A percentile compares a stretch with the other conserved stretches of the same genome.
These are phyloP conservation scores for Ammopiptanthus mongolicus DNA, from an alignment of 306 rosid species.

Conservation along the genomic window DNA sequence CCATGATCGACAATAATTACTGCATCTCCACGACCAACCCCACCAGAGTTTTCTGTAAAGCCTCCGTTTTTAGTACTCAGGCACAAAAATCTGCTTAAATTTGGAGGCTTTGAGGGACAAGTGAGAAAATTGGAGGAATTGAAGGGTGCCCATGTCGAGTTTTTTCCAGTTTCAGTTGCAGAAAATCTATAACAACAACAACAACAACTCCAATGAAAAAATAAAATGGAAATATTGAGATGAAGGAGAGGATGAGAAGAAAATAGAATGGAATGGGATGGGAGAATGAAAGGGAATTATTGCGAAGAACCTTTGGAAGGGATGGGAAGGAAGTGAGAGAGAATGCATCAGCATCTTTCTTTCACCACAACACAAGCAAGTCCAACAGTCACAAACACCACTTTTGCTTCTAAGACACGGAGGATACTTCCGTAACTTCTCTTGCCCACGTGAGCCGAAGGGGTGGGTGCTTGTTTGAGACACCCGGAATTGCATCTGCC, in stretches of 20 bases:
- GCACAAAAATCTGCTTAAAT: constrained; percentile 29
- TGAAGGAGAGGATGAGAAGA: constrained; percentile 5
- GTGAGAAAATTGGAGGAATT: constrained; percentile 28
- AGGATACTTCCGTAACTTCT: too few relatives aligned
- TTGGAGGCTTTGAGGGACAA: constrained; percentile 15
- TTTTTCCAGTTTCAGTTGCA: constrained; percentile 25
- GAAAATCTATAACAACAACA: constrained; percentile 29
- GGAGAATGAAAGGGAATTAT: neutral
- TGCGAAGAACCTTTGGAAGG: constrained; percentile 30
- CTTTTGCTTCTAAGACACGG: too few relatives aligned
- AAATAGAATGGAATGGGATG: neutral
- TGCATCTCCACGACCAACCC: constrained; percentile 52
- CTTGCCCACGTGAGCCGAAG: too few relatives aligned
- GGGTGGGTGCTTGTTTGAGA: too few relatives aligned
- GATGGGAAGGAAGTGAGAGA: constrained; percentile 22
- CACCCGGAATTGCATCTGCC: too few relatives aligned
- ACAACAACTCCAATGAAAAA: neutral
- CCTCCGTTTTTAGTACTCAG: constrained; percentile 34
- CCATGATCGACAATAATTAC: constrained; percentile 92
- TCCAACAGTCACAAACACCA: too few relatives aligned
- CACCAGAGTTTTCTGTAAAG: constrained; percentile 18
- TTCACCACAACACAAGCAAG: too few relatives aligned
- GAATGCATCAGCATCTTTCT: neutral
- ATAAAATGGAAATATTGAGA: neutral
- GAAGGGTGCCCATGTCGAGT: constrained; percentile 22